phyloP scores from a whole-genome alignment of 2,329 filamentous ascomycete species.

The Nigrograna mackinnonii region DNA sequence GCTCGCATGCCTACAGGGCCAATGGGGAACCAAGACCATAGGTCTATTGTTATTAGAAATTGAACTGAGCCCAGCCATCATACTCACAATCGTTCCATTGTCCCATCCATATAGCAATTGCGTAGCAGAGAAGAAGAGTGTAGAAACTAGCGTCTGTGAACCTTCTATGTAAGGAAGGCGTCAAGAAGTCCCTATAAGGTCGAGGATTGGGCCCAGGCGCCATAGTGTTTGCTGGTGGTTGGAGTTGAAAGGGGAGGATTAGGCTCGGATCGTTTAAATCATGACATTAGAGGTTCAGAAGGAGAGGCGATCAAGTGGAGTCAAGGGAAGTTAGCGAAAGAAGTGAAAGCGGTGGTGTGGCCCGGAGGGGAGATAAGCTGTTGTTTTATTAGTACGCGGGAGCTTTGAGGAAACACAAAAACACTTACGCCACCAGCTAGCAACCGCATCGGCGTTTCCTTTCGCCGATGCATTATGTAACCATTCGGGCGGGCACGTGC shows the following conservation, averaged over 20 bases:
- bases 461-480: background rate
- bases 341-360: slow-evolving; percentile 1
- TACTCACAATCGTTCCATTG: slow-evolving; percentile 59
- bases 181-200: slow-evolving; percentile 87
- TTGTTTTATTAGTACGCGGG: too few species aligned
- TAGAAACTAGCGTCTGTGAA: slow-evolving; percentile 78
- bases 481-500: slow-evolving; percentile 19
- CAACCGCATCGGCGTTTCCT: background rate
- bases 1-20: slow-evolving; percentile 76
- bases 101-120: slow-evolving; percentile 71
- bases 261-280: too few species aligned
- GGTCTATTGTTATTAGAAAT: too few species aligned
- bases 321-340: slow-evolving; percentile 1
- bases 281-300: slow-evolving; percentile 22
- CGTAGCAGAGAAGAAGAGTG: slow-evolving; percentile 72
- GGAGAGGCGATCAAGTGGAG: slow-evolving; percentile 8
- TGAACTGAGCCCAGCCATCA: too few species aligned
- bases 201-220: slow-evolving; percentile 48
- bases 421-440: background rate
- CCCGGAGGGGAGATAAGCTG: background rate
- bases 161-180: slow-evolving; percentile 82
- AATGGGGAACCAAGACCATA: slow-evolving; percentile 88
- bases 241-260: slow-evolving; percentile 34
- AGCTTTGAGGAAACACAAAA: background rate
- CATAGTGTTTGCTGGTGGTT: slow-evolving; percentile 20